phyloP scores from a whole-genome alignment of 1,139 yeast genomes.

The Yamadazyma kanchanaburiensis region DNA sequence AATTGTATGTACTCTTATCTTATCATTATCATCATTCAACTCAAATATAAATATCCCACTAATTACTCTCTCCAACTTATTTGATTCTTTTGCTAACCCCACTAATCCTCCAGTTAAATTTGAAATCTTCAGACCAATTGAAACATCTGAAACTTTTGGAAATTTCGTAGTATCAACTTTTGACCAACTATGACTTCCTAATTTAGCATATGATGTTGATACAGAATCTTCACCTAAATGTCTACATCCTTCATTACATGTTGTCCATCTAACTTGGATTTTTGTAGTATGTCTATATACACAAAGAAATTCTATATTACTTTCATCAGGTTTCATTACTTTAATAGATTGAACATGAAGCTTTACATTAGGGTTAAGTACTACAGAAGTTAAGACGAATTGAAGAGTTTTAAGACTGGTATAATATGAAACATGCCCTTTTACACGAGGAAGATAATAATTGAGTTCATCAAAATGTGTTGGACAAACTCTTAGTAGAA shows the following conservation, averaged over 20 bases:
- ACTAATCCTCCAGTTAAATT: slow-evolving; percentile 28
- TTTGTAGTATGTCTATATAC: slow-evolving; percentile 47
- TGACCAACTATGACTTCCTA: slow-evolving; percentile 40
- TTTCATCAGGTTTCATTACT: slow-evolving; percentile 10
- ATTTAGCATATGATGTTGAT: slow-evolving; percentile 36
- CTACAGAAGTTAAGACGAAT: slow-evolving; percentile 49
- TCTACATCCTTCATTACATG: slow-evolving; percentile 51
- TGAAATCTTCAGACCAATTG: slow-evolving; percentile 9
- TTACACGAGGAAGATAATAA: slow-evolving; percentile 56
- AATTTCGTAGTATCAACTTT: slow-evolving; percentile 25
- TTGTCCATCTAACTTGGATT: slow-evolving; percentile 58
- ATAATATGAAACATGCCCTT: slow-evolving; percentile 58
- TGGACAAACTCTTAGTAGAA: slow-evolving; percentile 64
- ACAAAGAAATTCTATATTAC: slow-evolving; percentile 26
- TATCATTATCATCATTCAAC: slow-evolving; percentile 53
- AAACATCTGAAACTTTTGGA: slow-evolving; percentile 2
- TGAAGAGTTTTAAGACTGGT: slow-evolving; percentile 55
- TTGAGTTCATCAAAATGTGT: slow-evolving; percentile 45
- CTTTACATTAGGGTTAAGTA: slow-evolving; percentile 47
- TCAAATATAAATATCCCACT: slow-evolving; percentile 79
- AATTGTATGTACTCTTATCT: slow-evolving; percentile 67
- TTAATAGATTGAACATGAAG: slow-evolving; percentile 49
- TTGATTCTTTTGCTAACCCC: slow-evolving; percentile 29
- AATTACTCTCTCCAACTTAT: slow-evolving; percentile 44
- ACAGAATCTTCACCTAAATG: slow-evolving; percentile 24